Percentiles rank a stretch among this genome's conserved stretches.
phyloP scores from a whole-genome alignment of 1,284 basidiomycete genomes.

The Apiotrichum domesticum region DNA sequence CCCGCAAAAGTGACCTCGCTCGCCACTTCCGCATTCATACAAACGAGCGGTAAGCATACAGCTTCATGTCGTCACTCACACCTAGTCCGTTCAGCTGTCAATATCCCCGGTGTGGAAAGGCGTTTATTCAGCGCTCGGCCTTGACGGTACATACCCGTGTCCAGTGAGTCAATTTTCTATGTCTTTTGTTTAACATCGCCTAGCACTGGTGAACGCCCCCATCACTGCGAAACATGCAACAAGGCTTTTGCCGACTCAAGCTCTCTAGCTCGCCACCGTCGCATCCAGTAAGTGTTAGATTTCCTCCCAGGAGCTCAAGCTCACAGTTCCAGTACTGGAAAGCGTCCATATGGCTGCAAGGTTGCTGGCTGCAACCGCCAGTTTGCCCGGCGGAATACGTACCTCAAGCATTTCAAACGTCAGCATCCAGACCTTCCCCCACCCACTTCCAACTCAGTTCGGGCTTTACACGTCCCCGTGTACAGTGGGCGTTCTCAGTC shows the following conservation, averaged over 20 bases:
- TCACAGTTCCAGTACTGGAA: conserved; percentile 30
- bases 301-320: conserved; percentile 12
- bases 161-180: conserved; percentile 42
- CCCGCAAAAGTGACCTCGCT: conserved; percentile 49
- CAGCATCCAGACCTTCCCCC: conserved; percentile 37
- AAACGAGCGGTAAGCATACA: conserved; percentile 38
- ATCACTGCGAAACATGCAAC: conserved; percentile 51
- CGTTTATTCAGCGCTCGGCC: conserved; percentile 48
- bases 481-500: conserved; percentile 7
- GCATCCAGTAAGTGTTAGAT: conserved; percentile 50
- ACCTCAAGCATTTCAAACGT: conserved; percentile 39
- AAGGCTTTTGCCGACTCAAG: conserved; percentile 55
- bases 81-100: conserved; percentile 45
- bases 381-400: conserved; percentile 42
- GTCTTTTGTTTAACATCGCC: background rate
- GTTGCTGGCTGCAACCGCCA: conserved; percentile 29
- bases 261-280: conserved; percentile 54
- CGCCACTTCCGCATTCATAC: conserved; percentile 50
- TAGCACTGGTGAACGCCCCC: conserved; percentile 55
- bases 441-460: conserved; percentile 23
- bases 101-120: conserved; percentile 39
- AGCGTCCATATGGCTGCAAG: conserved; percentile 38
- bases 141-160: conserved; percentile 47
- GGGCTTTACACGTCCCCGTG: conserved; percentile 14
- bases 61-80: background rate